These are phyloP conservation scores for Farysia itapuensis DNA, from an alignment of 1,284 basidiomycete genomes.

Conservation along the genomic window DNA sequence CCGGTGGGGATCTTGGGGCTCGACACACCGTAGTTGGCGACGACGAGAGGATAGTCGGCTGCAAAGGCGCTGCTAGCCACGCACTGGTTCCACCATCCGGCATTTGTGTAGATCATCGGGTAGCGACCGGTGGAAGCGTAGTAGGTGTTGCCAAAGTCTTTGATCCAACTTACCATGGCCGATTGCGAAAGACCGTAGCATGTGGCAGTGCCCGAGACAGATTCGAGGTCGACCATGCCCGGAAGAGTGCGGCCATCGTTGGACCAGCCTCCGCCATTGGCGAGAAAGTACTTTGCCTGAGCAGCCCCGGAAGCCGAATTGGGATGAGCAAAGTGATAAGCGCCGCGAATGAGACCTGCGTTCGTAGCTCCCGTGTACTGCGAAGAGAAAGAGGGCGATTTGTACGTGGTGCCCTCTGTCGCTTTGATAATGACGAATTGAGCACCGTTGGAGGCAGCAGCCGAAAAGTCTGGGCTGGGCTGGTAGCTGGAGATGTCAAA, in stretches of 20 bases:
- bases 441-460: slow-evolving; percentile 67
- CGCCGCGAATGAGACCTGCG: slow-evolving; percentile 67
- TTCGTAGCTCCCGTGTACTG: slow-evolving; percentile 67
- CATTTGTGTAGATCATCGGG: slow-evolving; percentile 68
- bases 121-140: slow-evolving; percentile 63
- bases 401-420: slow-evolving; percentile 68
- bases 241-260: slow-evolving; percentile 47
- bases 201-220: slow-evolving; percentile 7
- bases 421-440: slow-evolving; percentile 72
- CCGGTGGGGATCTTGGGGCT: slow-evolving; percentile 25
- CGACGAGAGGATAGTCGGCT: slow-evolving; percentile 66
- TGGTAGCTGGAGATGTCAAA: slow-evolving; percentile 67
- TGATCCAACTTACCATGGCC: slow-evolving; percentile 69
- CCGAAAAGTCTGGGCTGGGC: slow-evolving; percentile 65
- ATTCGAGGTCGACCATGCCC: slow-evolving; percentile 38
- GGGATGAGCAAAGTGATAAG: slow-evolving; percentile 68
- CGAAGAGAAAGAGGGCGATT: slow-evolving; percentile 61
- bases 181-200: slow-evolving; percentile 68
- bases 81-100: slow-evolving; percentile 71
- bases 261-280: slow-evolving; percentile 65
- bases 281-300: slow-evolving; percentile 69
- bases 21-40: slow-evolving; percentile 64
- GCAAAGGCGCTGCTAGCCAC: slow-evolving; percentile 64
- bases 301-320: slow-evolving; percentile 64
- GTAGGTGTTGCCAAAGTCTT: slow-evolving; percentile 65